Evolutionary conservation across 73 alveolate species (phyloP).

Genomic region (Tetrahymena elliotti): DNA sequence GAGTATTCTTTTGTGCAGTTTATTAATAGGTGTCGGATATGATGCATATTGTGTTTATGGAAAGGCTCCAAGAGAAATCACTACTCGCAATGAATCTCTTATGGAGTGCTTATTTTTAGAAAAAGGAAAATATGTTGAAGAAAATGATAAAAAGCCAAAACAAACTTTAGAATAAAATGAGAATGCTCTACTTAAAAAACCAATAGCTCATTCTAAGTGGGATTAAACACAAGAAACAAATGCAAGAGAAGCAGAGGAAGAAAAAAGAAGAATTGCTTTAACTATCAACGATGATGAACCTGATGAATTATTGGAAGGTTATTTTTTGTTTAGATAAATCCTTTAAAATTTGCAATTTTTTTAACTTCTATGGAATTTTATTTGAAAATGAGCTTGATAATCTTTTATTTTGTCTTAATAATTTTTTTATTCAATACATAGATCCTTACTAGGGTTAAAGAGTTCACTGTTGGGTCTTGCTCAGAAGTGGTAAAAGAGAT

Average conservation of each 20-base stretch:
- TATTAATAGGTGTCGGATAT: constrained; percentile 88
- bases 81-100: constrained; percentile 72
- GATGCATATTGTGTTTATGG: constrained; percentile 97
- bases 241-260: constrained; percentile 49
- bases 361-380: constrained; percentile 23
- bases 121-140: constrained; percentile 39
- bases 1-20: constrained; percentile 77
- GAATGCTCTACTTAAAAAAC: constrained; percentile 58
- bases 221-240: constrained; percentile 45
- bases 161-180: constrained; percentile 47
- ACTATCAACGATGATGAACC: constrained; percentile 91
- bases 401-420: no score
- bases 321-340: background rate
- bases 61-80: constrained; percentile 88
- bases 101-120: constrained; percentile 64
- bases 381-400: no score
- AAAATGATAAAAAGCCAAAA: constrained; percentile 16
- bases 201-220: constrained; percentile 64
- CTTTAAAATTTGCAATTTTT: background rate
- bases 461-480: constrained; percentile 94
- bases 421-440: no score
- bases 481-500: constrained; percentile 79
- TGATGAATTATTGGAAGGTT: constrained; percentile 39
- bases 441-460: constrained; percentile 78
- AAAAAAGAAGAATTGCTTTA: constrained; percentile 57